phyloP scores from a whole-genome alignment of 345 rosid species.

The Passiflora organensis region DNA sequence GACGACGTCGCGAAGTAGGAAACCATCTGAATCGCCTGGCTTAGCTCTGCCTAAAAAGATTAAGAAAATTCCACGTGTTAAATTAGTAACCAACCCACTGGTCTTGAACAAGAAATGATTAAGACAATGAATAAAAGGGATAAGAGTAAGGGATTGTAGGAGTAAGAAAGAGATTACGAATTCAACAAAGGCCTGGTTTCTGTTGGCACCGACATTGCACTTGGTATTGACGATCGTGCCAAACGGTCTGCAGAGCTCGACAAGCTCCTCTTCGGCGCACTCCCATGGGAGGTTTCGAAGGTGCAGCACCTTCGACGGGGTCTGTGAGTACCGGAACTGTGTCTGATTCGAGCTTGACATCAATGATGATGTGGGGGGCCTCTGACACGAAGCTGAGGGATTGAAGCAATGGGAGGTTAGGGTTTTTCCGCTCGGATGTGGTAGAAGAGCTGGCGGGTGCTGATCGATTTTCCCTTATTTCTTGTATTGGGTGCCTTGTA shows the following conservation, averaged over 20 bases:
- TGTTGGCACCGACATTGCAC: constrained; percentile 91
- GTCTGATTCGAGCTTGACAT: constrained; percentile 79
- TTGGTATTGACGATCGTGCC: constrained; percentile 92
- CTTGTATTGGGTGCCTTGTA: too few relatives aligned
- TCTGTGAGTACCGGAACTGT: constrained; percentile 90
- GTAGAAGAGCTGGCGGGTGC: too few relatives aligned
- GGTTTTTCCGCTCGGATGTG: too few relatives aligned
- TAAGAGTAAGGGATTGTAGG: neutral
- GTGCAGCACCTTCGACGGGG: constrained; percentile 92
- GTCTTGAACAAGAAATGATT: too few relatives aligned
- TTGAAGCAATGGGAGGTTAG: too few relatives aligned
- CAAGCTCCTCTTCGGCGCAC: constrained; percentile 83
- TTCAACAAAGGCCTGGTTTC: constrained; percentile 94
- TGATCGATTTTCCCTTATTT: too few relatives aligned
- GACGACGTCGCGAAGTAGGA: constrained; percentile 96
- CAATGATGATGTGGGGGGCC: too few relatives aligned
- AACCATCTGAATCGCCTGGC: constrained; percentile 96
- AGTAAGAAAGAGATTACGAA: constrained; percentile 45
- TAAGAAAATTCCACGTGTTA: too few relatives aligned
- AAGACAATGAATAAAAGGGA: too few relatives aligned
- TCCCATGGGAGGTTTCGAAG: constrained; percentile 96
- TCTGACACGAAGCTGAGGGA: too few relatives aligned
- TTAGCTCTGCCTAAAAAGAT: constrained; percentile 61
- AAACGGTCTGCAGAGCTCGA: constrained; percentile 88
- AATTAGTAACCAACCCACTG: neutral